Conservation (phyloP, 257 asterid genomes). For the Thymus quinquecostatus region DNA sequence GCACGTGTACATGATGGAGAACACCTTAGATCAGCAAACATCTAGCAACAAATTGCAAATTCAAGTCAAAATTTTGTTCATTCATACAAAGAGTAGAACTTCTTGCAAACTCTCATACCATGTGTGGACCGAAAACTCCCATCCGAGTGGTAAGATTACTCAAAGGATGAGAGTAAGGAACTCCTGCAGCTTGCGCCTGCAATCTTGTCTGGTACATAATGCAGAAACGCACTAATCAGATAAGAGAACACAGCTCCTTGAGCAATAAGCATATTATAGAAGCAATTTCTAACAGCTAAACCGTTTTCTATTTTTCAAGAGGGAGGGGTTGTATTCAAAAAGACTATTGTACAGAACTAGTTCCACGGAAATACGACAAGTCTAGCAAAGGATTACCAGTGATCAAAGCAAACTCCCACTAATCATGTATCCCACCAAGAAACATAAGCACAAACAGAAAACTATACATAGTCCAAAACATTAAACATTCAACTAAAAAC, state of each 20-base stretch:
- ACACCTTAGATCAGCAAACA: constrained; percentile 98
- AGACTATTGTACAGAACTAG: not conserved
- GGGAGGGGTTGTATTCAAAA: not conserved
- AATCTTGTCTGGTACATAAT: constrained; percentile 67
- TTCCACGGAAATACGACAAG: constrained; percentile 4
- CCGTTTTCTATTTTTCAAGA: not conserved
- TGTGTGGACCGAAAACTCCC: constrained; percentile 90
- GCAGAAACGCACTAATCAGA: constrained; percentile 14
- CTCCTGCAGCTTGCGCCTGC: constrained; percentile 99
- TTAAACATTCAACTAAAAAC: not conserved
- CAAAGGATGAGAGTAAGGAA: constrained; percentile 77
- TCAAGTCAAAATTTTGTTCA: constrained; percentile 24
- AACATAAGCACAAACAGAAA: too few relatives aligned
- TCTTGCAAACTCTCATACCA: constrained; percentile 47
- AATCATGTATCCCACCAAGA: not conserved
- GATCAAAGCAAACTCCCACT: constrained; percentile 12
- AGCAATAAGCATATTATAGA: constrained; percentile 22
- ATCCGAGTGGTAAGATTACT: constrained; percentile 86
- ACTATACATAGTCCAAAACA: too few relatives aligned
- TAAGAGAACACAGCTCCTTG: not conserved
- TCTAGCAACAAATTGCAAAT: constrained; percentile 46
- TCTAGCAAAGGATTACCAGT: constrained; percentile 16
- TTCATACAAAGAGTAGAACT: not conserved
- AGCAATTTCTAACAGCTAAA: not conserved
- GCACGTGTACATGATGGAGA: constrained; percentile 98